A percentile compares a stretch with the other conserved stretches of the same genome.
These are phyloP conservation scores for Aspergillus pseudoterreus DNA, from an alignment of 2,329 filamentous ascomycete genomes.

Conservation along the genomic window DNA sequence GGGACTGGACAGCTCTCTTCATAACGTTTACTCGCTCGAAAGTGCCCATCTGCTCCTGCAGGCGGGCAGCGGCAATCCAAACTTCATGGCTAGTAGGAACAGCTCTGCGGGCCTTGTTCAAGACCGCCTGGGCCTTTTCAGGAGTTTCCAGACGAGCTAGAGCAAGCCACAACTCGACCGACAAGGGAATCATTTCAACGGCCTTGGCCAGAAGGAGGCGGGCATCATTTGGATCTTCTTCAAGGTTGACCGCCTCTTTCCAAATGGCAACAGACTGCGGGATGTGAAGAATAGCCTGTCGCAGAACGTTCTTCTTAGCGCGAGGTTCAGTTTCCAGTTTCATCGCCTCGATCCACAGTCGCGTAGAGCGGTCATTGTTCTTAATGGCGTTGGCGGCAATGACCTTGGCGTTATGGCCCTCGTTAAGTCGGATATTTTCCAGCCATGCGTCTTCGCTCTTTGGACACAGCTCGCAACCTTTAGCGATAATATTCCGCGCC, in stretches of 20 bases:
- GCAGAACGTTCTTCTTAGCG: slow-evolving; percentile 87
- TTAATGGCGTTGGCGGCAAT: slow-evolving; percentile 93
- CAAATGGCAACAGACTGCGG: slow-evolving; percentile 94
- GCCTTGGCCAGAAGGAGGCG: slow-evolving; percentile 87
- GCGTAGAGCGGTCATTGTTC: slow-evolving; percentile 81
- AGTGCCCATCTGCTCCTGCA: slow-evolving; percentile 86
- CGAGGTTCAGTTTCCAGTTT: slow-evolving; percentile 77
- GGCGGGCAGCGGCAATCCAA: slow-evolving; percentile 88
- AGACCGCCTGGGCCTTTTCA: slow-evolving; percentile 87
- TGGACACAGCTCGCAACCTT: slow-evolving; percentile 85
- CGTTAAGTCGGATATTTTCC: slow-evolving; percentile 90
- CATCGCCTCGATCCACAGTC: slow-evolving; percentile 94
- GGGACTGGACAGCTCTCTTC: slow-evolving; percentile 84
- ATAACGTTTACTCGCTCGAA: slow-evolving; percentile 82
- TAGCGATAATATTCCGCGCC: slow-evolving; percentile 80
- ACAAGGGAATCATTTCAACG: slow-evolving; percentile 89
- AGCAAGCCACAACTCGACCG: slow-evolving; percentile 92
- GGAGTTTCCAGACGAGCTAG: slow-evolving; percentile 84
- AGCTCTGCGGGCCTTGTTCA: slow-evolving; percentile 92
- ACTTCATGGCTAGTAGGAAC: slow-evolving; percentile 91
- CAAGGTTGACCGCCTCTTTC: slow-evolving; percentile 95
- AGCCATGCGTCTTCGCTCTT: slow-evolving; percentile 95
- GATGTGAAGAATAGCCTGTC: slow-evolving; percentile 86
- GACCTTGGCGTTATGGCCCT: slow-evolving; percentile 88
- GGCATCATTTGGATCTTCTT: slow-evolving; percentile 85